Evolutionary conservation across 2,329 filamentous ascomycete species (phyloP), one percentile per base, ranked within the genome.

Genomic region (Boeremia lycopersici): DNA sequence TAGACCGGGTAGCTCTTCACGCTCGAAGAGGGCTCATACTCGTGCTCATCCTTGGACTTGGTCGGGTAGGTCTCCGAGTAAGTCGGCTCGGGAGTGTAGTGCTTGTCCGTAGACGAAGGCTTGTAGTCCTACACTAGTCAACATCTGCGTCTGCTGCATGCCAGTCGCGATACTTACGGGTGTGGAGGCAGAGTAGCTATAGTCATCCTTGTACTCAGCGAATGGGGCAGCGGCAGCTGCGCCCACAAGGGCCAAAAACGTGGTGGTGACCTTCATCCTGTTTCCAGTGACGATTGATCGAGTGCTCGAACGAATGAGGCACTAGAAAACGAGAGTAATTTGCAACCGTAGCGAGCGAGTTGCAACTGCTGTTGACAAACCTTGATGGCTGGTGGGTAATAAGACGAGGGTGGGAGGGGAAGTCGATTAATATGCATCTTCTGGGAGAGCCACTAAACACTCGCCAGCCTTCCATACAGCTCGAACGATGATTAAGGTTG

Each of bases 311-410:
- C 49, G 57, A 61, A 55, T 53, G 33, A 61, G 58, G 56, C 57
- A 57, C 53, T 47, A 35, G 56, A 62, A 65, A 71, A 63, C 62
- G 65, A 68, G 62, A 59, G 64, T 58, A 43, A 63, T 57, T 71
- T 62, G 66, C 61, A 73, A 73, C 72, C 71, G 68, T 74, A 74
- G 67, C 71, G 72, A 74, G 66, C 62, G 72, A 74, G 72, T 67
- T 74, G 61, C 68, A 62, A 36, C 57, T 67, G 61, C 51, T 48
- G 56, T 55, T 47, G 56, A 62, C 52, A 23, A 53, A 57, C 59
- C 59, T 61, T 58, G 59, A 59, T 61, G 42, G 45, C 35, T 38
- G 57, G 45, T 62, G 56, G 58, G 49, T 33, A 59, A 44, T 25
- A 29, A 30, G 45, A 13, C 25, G 12, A 54, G 49, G 44, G 53